Evolutionary conservation across 2,329 filamentous ascomycete species (phyloP).

Genomic region (Metarhizium guizhouense): DNA sequence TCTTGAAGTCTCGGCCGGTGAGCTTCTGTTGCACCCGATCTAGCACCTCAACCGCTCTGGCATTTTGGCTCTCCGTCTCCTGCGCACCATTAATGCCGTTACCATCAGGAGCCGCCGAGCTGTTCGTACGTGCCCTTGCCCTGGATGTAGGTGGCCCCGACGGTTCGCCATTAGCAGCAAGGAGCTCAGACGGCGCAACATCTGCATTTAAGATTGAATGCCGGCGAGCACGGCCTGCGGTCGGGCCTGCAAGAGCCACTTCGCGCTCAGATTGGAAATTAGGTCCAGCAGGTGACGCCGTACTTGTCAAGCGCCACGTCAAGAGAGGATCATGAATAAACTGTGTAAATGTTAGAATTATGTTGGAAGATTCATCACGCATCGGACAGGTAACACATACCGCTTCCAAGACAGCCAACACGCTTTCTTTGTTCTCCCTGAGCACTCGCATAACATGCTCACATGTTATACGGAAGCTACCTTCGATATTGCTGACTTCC

Average conservation of each 20-base stretch:
- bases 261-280: constrained; percentile 58
- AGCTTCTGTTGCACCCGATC: constrained; percentile 91
- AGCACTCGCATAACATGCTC: constrained; percentile 98
- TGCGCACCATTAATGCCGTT: constrained; percentile 27
- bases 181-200: constrained; percentile 48
- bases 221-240: constrained; percentile 47
- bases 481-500: constrained; percentile 99
- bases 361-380: not conserved
- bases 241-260: constrained; percentile 38
- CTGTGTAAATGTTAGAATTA: constrained; percentile 31
- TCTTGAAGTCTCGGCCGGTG: constrained; percentile 86
- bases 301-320: constrained; percentile 79
- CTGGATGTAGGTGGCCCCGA: constrained; percentile 40
- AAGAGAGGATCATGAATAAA: constrained; percentile 99
- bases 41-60: constrained; percentile 82
- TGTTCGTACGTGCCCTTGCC: constrained; percentile 51
- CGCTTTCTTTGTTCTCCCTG: constrained; percentile 92
- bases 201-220: constrained; percentile 61
- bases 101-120: constrained; percentile 32
- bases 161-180: constrained; percentile 37
- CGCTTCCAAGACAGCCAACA: constrained; percentile 97
- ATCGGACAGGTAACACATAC: constrained; percentile 50
- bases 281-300: constrained; percentile 53
- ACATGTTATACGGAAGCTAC: constrained; percentile 94
- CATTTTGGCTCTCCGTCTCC: constrained; percentile 79